Evolutionary conservation across 1,284 basidiomycete genomes (phyloP), one percentile per base, ranked within the genome.

Genomic region (Trametes hirsuta): DNA sequence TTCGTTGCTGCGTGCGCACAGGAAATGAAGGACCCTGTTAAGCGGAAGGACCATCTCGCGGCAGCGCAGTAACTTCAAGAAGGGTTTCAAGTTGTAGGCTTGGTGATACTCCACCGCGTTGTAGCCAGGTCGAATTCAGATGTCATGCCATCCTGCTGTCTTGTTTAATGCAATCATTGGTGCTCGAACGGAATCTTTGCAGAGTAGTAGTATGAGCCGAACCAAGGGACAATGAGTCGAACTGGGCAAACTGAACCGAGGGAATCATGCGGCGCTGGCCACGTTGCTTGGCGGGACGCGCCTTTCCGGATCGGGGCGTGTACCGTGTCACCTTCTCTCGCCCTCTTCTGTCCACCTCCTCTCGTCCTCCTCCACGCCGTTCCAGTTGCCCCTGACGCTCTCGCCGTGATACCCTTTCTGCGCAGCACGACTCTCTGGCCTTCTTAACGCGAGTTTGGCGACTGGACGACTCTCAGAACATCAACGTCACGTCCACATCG

Each of bases 261-360:
- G 41, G 37, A 58, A 52, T 51, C 45, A 30, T 30, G 35, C 10
- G 22, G 45, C 25, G 18, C 6, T 9, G 58, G 64, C 64, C 64
- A 65, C 64, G 64, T 65, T 65, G 64, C 25, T 42, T 34, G 52
- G 35, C 30, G 30, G 48, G 58, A 35, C 64, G 64, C 58, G 61
- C 55, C 47, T 63, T 37, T 48, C 55, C 56, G 25, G 49, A 61
- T 63, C 47, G 54, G 58, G 53, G 47, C 53, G 55, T 65, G 61
- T 42, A 53, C 60, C 48, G 58, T 62, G 58, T 49, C 56, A 53
- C 44, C 25, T 25, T 25, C 47, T 15, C 41, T 52, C 21, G 46
- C 51, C 42, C 45, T 53, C 45, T 39, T 42, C 47, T 53, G 14
- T 50, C 41, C n/a, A 12, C 36, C 39, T 47, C 22, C 36, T 21